Evolutionary conservation across 2,329 filamentous ascomycete species (phyloP), one percentile per base, ranked within the genome.

Genomic region (Penicillium sp.): DNA sequence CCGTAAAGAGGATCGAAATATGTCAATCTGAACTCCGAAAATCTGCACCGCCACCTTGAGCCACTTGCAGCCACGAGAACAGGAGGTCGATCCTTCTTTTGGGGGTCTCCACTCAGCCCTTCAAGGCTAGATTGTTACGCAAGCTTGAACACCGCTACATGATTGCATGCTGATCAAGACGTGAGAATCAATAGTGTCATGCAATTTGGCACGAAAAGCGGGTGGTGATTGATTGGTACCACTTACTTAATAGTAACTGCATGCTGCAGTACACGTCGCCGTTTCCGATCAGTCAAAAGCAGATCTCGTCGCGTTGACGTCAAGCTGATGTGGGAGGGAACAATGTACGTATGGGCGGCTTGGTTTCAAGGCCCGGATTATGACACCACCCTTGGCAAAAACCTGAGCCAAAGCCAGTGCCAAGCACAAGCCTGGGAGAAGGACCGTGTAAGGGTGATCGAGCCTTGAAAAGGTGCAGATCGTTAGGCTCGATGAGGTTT

Each of bases 401-500:
- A 23, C 11, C 27, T 29, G n/a, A 37, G 29, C 46, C 14, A 29
- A 27, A 37, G 11, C 19, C 16, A 6, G n/a, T 21, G 23, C 48
- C 31, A 37, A 50, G 33, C 25, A 27, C 19, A n/a, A 42, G 39
- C 39, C 19, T 5, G 42, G 16, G 16, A 50, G 33, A 10, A 29
- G 23, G 10, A n/a, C 31, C 7, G 33, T 45, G 50, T 45, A 51
- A 51, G 49, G 23, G 49, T 23, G 26, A 52, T 43, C 49, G 26
- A 44, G 35, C 37, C 33, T 42, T 26, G 19, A 19, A 49, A 35
- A 35, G 39, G 51, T 51, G 63, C 55, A 53, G 62, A 65, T 64
- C 62, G 37, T 19, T 23, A 37, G 11, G 33, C 39, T 60, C 58
- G 52, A 62, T 60, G 57, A 26, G 50, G 60, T 50, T 51, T 57